phyloP scores from a whole-genome alignment of 257 asterid species.

The Nemophila menziesii region DNA sequence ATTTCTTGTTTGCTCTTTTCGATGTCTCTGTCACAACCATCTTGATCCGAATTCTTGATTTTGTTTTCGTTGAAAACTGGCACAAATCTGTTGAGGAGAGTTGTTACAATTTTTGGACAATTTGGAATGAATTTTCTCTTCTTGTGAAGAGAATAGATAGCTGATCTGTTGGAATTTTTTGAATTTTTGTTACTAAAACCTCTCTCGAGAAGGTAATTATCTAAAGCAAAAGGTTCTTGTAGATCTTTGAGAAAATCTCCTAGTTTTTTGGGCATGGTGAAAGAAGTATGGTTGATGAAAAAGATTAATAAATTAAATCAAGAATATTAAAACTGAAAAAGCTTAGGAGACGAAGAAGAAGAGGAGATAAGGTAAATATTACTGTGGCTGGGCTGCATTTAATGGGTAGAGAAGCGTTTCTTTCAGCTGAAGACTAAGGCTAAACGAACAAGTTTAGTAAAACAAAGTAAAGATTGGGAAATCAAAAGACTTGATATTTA shows the following conservation, averaged over 20 bases:
- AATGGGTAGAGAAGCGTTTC: constrained; percentile 11
- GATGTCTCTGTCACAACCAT: background rate
- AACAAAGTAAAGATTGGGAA: constrained; percentile 13
- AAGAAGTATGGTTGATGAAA: background rate
- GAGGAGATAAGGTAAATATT: constrained; percentile 14
- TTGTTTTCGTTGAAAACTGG: constrained; percentile 5
- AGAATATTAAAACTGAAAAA: background rate
- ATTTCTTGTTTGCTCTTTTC: constrained; percentile 9
- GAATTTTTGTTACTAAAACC: constrained; percentile 11
- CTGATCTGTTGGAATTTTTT: constrained; percentile 18
- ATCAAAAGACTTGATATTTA: constrained; percentile 19
- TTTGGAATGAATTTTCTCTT: constrained; percentile 19
- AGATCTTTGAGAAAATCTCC: constrained; percentile 54
- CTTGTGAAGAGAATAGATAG: constrained; percentile 18
- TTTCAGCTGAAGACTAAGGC: constrained; percentile 15
- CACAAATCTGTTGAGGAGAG: constrained; percentile 22
- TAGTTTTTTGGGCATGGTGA: constrained; percentile 15
- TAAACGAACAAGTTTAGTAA: constrained; percentile 10
- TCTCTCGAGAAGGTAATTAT: constrained; percentile 46
- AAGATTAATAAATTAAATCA: background rate
- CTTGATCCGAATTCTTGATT: constrained; percentile 13
- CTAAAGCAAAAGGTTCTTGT: constrained; percentile 66
- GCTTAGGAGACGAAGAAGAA: constrained; percentile 4
- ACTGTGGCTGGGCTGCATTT: constrained; percentile 15
- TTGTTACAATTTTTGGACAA: constrained; percentile 33